Evolutionary conservation across 2,329 filamentous ascomycete genomes (phyloP).

Genomic region (Beauveria scarabaeidicola): DNA sequence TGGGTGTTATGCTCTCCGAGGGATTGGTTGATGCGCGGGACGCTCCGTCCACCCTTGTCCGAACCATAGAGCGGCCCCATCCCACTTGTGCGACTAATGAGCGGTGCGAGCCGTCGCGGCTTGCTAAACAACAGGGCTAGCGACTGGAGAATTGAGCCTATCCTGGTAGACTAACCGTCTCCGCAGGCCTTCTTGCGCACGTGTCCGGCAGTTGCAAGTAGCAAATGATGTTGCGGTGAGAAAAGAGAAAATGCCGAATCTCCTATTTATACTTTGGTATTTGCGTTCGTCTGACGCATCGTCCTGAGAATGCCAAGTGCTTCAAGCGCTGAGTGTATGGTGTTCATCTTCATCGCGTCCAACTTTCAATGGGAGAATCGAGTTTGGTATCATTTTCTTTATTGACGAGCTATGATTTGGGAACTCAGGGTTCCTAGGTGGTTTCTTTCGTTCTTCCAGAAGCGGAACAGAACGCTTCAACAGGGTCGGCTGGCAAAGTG

Average conservation of each 20-base stretch:
- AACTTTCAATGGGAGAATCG: not conserved
- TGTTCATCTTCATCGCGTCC: not conserved
- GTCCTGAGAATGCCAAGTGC: not conserved
- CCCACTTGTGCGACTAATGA: slow-evolving; percentile 12
- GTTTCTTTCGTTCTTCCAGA: not conserved
- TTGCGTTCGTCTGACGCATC: not conserved
- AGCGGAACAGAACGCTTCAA: not conserved
- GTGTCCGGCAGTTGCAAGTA: slow-evolving; percentile 3
- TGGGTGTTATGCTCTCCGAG: not conserved
- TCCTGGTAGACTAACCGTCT: slow-evolving; percentile 5
- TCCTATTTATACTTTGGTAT: not conserved
- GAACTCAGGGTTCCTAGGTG: not conserved
- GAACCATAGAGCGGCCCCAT: slow-evolving; percentile 10
- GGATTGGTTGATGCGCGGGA: slow-evolving; percentile 12
- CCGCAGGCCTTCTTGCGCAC: slow-evolving; percentile 3
- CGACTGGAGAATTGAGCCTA: slow-evolving; percentile 7
- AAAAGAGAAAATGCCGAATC: not conserved
- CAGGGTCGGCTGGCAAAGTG: not conserved
- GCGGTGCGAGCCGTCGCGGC: slow-evolving; percentile 12
- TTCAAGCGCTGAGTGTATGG: not conserved
- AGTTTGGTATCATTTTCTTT: not conserved
- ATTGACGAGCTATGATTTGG: not conserved
- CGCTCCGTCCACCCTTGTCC: slow-evolving; percentile 13
- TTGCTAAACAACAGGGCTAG: slow-evolving; percentile 9
- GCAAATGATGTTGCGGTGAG: slow-evolving; percentile 1